Base-by-base conservation (phyloP, 208 protist genomes). In the Crithidia fasciculata region DNA sequence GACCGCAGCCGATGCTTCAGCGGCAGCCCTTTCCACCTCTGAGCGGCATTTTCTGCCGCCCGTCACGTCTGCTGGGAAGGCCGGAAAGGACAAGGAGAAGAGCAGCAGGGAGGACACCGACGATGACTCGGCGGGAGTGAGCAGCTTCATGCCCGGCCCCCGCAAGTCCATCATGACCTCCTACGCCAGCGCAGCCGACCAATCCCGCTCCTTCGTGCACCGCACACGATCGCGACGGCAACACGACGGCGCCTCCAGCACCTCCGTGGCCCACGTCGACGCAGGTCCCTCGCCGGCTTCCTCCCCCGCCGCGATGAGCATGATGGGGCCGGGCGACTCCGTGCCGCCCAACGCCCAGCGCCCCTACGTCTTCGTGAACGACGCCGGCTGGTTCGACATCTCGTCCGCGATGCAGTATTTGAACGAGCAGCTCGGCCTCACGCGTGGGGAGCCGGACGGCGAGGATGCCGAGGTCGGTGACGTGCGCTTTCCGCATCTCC, bases 381-480 rank as follows among this genome's bases (percentile, higher is more conserved):
- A 72, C 8, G 82, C 84, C 4, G 57, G 45, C 9, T 90, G 87
- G 84, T 59, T 86, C 43, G 81, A 87, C 65, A 72, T 95, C 44
- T 94, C 90, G 4, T 60, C 81, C 40, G 77, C 76, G 8, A 81
- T 96, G 60, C 84, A 89, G 47, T 71, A 68, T 13, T 76, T 96
- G 10, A 96, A 96, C 74, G 87, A 92, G 59, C 74, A 76, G 18
- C 77, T 96, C 45, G 92, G 90, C 43, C 78, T 95, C 47, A 80
- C 82, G 13, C 74, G 69, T 54, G 87, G 84, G 78, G 86, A 91
- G 65, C 80, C 79, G 9, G 80, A 86, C 18, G 82, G 78, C n/a
- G 79, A 80, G 28, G 68, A 57, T 10, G 67, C 68, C 18, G 28
- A 64, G 10, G 69, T 55, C 44, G 43, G 56, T 28, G 62, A 67